Evolutionary conservation across 306 rosid species (phyloP), one percentile per base, ranked within the genome.

Genomic region (Glycyrrhiza uralensis): DNA sequence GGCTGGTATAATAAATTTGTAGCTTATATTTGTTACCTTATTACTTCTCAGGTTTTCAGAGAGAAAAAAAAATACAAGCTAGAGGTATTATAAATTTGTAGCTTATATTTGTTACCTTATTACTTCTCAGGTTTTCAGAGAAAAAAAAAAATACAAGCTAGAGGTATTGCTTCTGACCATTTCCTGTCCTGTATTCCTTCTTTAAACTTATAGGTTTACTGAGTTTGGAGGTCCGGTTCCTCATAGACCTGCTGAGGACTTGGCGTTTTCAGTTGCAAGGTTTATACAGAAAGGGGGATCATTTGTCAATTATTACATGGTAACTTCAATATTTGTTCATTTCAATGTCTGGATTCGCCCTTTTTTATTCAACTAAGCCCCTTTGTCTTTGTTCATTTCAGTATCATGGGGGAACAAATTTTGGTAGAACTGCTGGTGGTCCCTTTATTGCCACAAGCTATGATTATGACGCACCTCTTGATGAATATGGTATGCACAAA

Each of bases 361-460:
- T 71, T 76, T 76, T 11, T 67, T n/a, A 22, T 28, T 72, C 12
- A 55, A 68, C 58, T 76, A 54, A 77, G 30, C 61, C 66, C 20
- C 13, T 70, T 55, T 73, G 10, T 65, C n/a, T 67, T 54, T 66
- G 47, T 12, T 78, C 64, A 26, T 86, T 76, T 22, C 77, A 94
- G 99, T 94, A 94, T 55, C 99, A 94, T 0, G 99, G 99, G 2
- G 99, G 99, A 79, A 94, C 99, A 64, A 94, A 91, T 79, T 94
- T 94, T 66, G 99, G 99, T 39, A 88, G 99, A 81, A 94, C 99
- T 26, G 97, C 99, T 60, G 99, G 99, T 36, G 99, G 99, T 72
- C 99, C 99, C 7, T 94, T 94, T 47, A 94, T 94, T 28, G 93
- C 97, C 14, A 94, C 99, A 1, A 91, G 96, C 80, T 94, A 94